Conservation (phyloP, 2,329 filamentous ascomycete species). For the Orbilia blumenaviensis region DNA sequence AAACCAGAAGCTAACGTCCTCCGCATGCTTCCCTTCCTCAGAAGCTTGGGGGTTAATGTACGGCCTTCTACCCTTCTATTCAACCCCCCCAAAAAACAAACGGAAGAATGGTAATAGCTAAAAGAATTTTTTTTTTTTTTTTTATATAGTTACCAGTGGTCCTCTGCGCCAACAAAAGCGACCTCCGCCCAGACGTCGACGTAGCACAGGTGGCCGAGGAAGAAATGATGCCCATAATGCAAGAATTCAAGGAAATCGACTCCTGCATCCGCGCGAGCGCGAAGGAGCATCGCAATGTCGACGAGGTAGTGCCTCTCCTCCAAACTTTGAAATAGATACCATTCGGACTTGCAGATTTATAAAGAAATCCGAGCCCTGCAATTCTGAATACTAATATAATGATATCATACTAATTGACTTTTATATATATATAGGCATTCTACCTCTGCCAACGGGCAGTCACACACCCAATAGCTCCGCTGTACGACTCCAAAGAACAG, state of each 20-base stretch:
- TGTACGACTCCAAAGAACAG: conserved; percentile 93
- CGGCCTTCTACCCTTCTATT: not conserved
- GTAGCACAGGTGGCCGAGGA: conserved; percentile 90
- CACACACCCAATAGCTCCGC: conserved; percentile 92
- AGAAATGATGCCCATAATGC: conserved; percentile 98
- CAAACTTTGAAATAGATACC: too few species aligned
- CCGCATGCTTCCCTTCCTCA: conserved; percentile 82
- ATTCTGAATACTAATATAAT: not conserved
- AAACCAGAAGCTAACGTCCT: not conserved
- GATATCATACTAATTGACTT: not conserved
- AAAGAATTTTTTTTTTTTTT: too few species aligned
- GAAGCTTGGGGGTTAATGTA: conserved; percentile 96
- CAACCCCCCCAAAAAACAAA: not conserved
- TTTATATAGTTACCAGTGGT: conserved; percentile 75
- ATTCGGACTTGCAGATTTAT: too few species aligned
- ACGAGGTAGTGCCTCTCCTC: too few species aligned
- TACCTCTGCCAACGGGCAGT: conserved; percentile 98
- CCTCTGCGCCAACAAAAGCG: conserved; percentile 96
- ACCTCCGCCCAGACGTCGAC: conserved; percentile 76
- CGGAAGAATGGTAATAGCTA: too few species aligned
- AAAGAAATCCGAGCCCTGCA: too few species aligned
- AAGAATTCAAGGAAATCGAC: conserved; percentile 92
- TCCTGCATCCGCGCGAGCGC: conserved; percentile 87
- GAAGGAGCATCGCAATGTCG: conserved; percentile 58
- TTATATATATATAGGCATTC: conserved; percentile 75